A percentile compares a stretch with the other conserved stretches of the same genome.
Conservation (phyloP, 2,329 filamentous ascomycete species). For the Fusarium robinianum region DNA sequence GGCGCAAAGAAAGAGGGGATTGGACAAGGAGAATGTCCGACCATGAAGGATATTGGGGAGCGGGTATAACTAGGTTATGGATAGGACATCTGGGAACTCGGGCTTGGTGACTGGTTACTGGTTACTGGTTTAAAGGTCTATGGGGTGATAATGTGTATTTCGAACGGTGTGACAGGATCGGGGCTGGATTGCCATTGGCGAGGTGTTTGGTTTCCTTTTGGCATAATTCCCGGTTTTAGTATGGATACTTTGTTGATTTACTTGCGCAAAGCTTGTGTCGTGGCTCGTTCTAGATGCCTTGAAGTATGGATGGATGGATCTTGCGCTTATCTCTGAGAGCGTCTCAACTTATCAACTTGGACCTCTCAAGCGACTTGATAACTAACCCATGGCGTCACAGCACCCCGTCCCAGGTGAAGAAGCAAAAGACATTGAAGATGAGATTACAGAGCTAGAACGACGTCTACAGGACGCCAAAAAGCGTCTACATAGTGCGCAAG, state of each 20-base stretch:
- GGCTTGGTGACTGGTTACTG: too few species aligned
- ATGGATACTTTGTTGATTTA: conserved; percentile 31
- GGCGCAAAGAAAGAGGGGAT: conserved; percentile 38
- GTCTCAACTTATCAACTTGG: conserved; percentile 4
- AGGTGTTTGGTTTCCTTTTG: conserved; percentile 29
- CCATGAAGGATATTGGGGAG: conserved; percentile 39
- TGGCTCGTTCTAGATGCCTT: conserved; percentile 18
- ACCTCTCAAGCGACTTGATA: conserved; percentile 14
- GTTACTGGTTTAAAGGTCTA: too few species aligned
- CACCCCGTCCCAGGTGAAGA: conserved; percentile 24
- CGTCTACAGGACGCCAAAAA: conserved; percentile 52
- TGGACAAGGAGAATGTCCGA: conserved; percentile 58
- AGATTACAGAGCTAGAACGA: conserved; percentile 63
- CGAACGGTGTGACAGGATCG: not conserved
- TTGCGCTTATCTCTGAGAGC: conserved; percentile 28
- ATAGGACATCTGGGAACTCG: too few species aligned
- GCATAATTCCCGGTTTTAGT: conserved; percentile 13
- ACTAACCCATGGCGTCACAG: conserved; percentile 34
- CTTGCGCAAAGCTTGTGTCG: conserved; percentile 27
- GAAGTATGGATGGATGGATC: conserved; percentile 8
- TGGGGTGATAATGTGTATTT: conserved; percentile 7
- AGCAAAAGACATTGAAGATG: conserved; percentile 48
- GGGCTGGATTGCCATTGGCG: conserved; percentile 27
- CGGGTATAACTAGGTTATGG: too few species aligned
- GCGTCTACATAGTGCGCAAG: conserved; percentile 45